These are phyloP conservation scores for Gaultheria prostrata DNA, from an alignment of 148 eudicot species.

Conservation along the genomic window DNA sequence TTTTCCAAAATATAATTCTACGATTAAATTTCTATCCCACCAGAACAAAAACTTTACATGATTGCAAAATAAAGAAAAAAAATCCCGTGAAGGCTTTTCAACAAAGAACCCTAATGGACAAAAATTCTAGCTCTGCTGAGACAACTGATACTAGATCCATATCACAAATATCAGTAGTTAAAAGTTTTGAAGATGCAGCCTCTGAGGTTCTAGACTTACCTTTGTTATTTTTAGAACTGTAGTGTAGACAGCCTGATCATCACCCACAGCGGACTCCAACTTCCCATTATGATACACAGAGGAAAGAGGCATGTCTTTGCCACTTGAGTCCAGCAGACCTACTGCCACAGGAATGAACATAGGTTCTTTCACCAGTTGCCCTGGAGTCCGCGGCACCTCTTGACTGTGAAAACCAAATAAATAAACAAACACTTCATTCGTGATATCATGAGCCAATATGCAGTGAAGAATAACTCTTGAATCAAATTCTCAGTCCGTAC, in stretches of 20 bases:
- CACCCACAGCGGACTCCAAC: slow-evolving; percentile 42
- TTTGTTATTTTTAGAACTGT: slow-evolving; percentile 88
- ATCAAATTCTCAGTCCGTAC: slow-evolving; percentile 28
- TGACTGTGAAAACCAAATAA: slow-evolving; percentile 50
- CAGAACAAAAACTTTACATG: neutral
- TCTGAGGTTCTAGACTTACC: slow-evolving; percentile 33
- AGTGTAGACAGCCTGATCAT: slow-evolving; percentile 49
- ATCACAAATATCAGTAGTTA: neutral
- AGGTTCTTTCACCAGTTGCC: slow-evolving; percentile 86
- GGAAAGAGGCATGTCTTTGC: slow-evolving; percentile 82
- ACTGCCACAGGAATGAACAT: slow-evolving; percentile 92
- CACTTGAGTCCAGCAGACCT: slow-evolving; percentile 76
- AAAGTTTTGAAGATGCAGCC: neutral
- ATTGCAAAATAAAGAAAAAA: neutral
- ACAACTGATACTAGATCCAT: neutral
- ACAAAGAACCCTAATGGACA: neutral
- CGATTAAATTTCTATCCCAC: neutral
- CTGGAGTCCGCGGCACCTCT: slow-evolving; percentile 91
- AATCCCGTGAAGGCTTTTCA: neutral
- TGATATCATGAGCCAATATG: neutral
- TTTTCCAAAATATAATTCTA: neutral
- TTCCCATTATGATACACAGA: slow-evolving; percentile 76
- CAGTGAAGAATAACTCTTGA: neutral
- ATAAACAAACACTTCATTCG: slow-evolving; percentile 6
- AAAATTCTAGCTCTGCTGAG: neutral